A percentile compares a stretch with the other conserved stretches of the same genome.
These are phyloP conservation scores for Hydnomerulius pinastri DNA, from an alignment of 768 basidiomycete genomes.

Conservation along the genomic window DNA sequence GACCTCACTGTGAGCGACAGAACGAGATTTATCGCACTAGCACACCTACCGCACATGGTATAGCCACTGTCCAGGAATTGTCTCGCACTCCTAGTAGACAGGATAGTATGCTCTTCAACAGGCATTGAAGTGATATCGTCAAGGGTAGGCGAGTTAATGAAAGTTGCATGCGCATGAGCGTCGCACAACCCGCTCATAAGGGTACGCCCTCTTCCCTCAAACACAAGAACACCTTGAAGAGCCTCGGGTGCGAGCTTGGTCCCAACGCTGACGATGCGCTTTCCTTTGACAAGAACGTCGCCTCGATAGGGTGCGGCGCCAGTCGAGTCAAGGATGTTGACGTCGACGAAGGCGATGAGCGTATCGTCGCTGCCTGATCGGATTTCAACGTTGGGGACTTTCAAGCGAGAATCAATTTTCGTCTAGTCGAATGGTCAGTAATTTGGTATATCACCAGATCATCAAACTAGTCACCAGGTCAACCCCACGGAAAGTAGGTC, in stretches of 20 bases:
- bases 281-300: conserved; percentile 35
- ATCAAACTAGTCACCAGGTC: conserved; percentile 17
- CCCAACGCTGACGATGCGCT: conserved; percentile 32
- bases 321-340: conserved; percentile 38
- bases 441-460: background rate
- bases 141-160: conserved; percentile 32
- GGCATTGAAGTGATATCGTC: conserved; percentile 31
- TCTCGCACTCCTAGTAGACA: conserved; percentile 30
- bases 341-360: conserved; percentile 26
- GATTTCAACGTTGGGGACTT: conserved; percentile 27
- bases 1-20: background rate
- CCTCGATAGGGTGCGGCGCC: conserved; percentile 34
- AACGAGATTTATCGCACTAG: background rate
- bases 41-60: conserved; percentile 36
- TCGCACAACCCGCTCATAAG: conserved; percentile 40
- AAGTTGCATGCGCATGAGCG: conserved; percentile 35
- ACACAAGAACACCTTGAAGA: conserved; percentile 20
- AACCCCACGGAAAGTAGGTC: conserved; percentile 22
- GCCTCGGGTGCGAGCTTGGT: conserved; percentile 19
- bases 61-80: conserved; percentile 39
- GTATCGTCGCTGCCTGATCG: conserved; percentile 21
- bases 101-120: conserved; percentile 35
- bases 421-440: conserved; percentile 12
- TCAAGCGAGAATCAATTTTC: conserved; percentile 21
- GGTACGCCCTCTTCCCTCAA: conserved; percentile 35